These are phyloP conservation scores for Solanum sitiens DNA, from an alignment of 257 asterid genomes.

Conservation along the genomic window DNA sequence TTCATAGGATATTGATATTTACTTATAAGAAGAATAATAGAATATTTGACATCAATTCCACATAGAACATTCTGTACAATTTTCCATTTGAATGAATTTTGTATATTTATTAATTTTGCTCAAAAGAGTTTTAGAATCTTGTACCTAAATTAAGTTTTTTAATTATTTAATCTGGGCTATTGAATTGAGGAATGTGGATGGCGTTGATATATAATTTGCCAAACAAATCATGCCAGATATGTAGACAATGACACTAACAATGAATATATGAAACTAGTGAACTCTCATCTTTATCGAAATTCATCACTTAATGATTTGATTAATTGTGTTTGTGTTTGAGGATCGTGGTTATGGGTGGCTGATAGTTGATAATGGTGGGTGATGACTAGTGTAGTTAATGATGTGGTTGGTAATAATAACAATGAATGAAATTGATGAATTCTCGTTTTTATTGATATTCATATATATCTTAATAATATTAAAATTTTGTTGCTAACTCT, in stretches of 20 bases:
- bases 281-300: neutral
- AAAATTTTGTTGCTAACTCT: neutral
- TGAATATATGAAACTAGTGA: neutral
- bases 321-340: neutral
- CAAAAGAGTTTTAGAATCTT: neutral
- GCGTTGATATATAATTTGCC: neutral
- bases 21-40: neutral
- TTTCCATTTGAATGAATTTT: neutral
- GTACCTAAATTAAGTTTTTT: neutral
- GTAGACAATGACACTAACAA: too few species aligned
- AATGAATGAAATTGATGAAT: neutral
- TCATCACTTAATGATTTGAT: neutral
- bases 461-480: too few species aligned
- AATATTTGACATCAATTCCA: neutral
- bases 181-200: neutral
- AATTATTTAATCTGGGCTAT: neutral
- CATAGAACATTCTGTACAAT: neutral
- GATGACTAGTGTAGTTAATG: neutral
- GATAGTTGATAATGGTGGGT: neutral
- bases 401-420: neutral
- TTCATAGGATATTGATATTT: neutral
- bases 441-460: neutral
- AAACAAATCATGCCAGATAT: neutral
- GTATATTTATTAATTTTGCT: neutral
- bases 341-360: neutral